These are phyloP conservation scores for Saccharomycopsis hybrid DNA, from an alignment of 1,139 yeast species.

Conservation along the genomic window DNA sequence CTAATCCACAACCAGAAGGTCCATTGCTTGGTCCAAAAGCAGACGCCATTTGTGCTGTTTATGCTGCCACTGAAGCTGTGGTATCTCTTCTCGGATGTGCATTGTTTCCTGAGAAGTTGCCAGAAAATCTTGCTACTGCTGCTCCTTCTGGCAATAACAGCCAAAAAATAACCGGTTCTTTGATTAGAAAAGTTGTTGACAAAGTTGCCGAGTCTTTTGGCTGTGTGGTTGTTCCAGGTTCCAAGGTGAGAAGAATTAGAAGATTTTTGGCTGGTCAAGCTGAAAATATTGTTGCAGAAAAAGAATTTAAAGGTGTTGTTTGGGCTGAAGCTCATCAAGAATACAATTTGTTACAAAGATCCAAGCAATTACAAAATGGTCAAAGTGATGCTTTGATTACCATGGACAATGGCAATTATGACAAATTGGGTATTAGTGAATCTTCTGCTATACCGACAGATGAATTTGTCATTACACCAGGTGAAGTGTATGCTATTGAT, in stretches of 20 bases:
- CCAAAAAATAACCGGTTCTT: constrained; percentile 50
- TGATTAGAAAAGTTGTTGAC: constrained; percentile 72
- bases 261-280: constrained; percentile 95
- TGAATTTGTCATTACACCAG: constrained; percentile 64
- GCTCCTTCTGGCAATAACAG: constrained; percentile 25
- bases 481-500: constrained; percentile 85
- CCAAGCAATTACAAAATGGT: constrained; percentile 21
- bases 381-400: neutral
- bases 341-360: constrained; percentile 43
- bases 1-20: constrained; percentile 43
- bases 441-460: constrained; percentile 62
- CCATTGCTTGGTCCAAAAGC: constrained; percentile 83
- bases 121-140: constrained; percentile 33
- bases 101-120: constrained; percentile 68
- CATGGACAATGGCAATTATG: constrained; percentile 21
- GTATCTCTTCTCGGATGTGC: constrained; percentile 68
- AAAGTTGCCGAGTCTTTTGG: constrained; percentile 72
- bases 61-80: constrained; percentile 81
- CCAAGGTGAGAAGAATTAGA: constrained; percentile 84
- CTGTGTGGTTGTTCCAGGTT: constrained; percentile 85
- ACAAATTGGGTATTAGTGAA: constrained; percentile 31
- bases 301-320: constrained; percentile 85
- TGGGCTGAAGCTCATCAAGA: constrained; percentile 89
- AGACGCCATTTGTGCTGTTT: constrained; percentile 84
- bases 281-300: constrained; percentile 84